These are phyloP conservation scores for Spirogloea muscicola DNA, from an alignment of 139 green algal species.

Conservation along the genomic window DNA sequence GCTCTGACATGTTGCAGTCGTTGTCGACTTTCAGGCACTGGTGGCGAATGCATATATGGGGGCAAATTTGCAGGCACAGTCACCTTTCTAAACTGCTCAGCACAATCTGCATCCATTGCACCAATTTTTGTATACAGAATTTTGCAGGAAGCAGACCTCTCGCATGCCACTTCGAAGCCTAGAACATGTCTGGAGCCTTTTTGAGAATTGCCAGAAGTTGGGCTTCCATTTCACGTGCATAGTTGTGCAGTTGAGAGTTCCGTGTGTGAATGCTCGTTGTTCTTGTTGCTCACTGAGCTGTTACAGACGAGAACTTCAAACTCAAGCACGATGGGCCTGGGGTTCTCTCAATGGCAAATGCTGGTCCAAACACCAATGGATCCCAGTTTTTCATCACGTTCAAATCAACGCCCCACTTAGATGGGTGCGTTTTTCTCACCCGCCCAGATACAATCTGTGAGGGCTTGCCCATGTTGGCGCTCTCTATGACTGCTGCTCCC, in stretches of 20 bases:
- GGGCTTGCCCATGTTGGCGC: too few relatives aligned
- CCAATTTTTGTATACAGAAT: too few relatives aligned
- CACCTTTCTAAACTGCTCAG: not conserved
- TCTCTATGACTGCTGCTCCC: too few relatives aligned
- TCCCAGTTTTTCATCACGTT: constrained; percentile 59
- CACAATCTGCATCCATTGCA: too few relatives aligned
- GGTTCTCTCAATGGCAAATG: constrained; percentile 56
- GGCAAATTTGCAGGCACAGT: constrained; percentile 49
- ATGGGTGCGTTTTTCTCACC: constrained; percentile 22
- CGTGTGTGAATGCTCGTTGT: not conserved
- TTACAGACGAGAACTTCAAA: constrained; percentile 71
- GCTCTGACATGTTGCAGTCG: not conserved
- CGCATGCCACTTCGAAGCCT: too few relatives aligned
- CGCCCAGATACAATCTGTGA: too few relatives aligned
- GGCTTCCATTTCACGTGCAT: too few relatives aligned
- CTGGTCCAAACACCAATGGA: constrained; percentile 64
- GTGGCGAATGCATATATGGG: constrained; percentile 62
- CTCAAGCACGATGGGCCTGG: constrained; percentile 68
- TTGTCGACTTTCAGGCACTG: constrained; percentile 46
- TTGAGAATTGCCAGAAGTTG: too few relatives aligned
- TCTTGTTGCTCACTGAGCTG: not conserved
- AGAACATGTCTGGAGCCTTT: too few relatives aligned
- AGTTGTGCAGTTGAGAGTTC: not conserved
- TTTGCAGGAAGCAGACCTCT: too few relatives aligned
- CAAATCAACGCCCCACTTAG: constrained; percentile 51